Base-by-base conservation (phyloP, 164 flowering plant species). In the Amborella trichopoda region DNA sequence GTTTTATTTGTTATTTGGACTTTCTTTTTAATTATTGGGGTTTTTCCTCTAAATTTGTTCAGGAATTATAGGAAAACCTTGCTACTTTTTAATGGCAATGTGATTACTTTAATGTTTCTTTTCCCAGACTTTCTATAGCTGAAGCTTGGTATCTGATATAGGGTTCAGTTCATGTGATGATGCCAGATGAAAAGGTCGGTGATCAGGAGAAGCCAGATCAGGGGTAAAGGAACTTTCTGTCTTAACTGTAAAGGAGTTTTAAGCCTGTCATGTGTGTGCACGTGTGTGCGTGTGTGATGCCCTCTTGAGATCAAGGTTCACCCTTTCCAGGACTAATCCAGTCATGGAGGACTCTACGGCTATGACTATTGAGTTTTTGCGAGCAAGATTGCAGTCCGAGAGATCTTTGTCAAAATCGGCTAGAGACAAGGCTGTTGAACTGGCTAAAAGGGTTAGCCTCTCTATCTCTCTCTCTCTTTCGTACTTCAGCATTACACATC, bases 281-380 rank as follows among this genome's bases (percentile, higher is more conserved):
- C 6, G 2, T 9, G 14, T 22, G 46, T 17, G 22, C 2, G n/a
- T 12, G 9, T 43, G 10, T 43, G 6, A 5, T 12, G 45, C 11
- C 22, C 23, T 14, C 22, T 2, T 27, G 26, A 25, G 27, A 23
- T 44, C n/a, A 21, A 23, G 39, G 1, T 52, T 56, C 22, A 12
- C 6, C 23, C 24, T 26, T 53, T 42, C 13, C 67, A 71, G 75
- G 65, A 49, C 32, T 18, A 68, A 28, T 39, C 42, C 46, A 37
- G 33, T 32, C 23, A 68, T 73, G 66, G 91, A 76, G 64, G 93
- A 80, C 61, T 67, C 80, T 3, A 50, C 59, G 46, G 40, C 61
- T 33, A 80, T 69, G 90, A 90, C 95, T 8, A 73, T 90, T 59
- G 95, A 85, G 42, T 85, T 71, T 50, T 95, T 90, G 53, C 76